These are phyloP conservation scores for Pseudozyma flocculosa DNA, from an alignment of 1,284 basidiomycete genomes.

Conservation along the genomic window DNA sequence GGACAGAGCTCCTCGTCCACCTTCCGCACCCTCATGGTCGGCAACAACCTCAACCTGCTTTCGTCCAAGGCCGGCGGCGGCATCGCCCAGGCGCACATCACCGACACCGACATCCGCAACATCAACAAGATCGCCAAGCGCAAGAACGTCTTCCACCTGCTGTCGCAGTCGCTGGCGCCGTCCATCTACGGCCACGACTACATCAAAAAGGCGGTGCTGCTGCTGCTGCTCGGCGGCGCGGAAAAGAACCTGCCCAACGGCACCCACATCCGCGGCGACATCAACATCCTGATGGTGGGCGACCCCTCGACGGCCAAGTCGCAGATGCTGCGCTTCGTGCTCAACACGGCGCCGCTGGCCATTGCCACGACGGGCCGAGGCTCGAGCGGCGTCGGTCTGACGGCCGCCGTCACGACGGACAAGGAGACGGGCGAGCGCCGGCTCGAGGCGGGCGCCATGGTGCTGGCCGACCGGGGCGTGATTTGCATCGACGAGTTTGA, in stretches of 20 bases:
- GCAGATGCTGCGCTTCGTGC: constrained; percentile 92
- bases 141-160: constrained; percentile 78
- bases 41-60: constrained; percentile 94
- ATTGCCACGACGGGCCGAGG: constrained; percentile 98
- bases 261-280: constrained; percentile 98
- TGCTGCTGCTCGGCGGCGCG: constrained; percentile 89
- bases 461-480: constrained; percentile 96
- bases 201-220: constrained; percentile 89
- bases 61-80: constrained; percentile 95
- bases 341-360: constrained; percentile 92
- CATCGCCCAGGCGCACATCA: constrained; percentile 87
- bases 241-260: constrained; percentile 98
- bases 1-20: constrained; percentile 66
- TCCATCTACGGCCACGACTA: constrained; percentile 96
- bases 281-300: constrained; percentile 99
- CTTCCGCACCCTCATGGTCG: constrained; percentile 92
- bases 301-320: constrained; percentile 98
- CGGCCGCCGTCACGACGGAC: constrained; percentile 98
- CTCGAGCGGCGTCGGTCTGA: constrained; percentile 95
- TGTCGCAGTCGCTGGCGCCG: constrained; percentile 92
- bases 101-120: constrained; percentile 90
- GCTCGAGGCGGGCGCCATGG: constrained; percentile 98
- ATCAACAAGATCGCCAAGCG: constrained; percentile 90
- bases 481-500: constrained; percentile 99
- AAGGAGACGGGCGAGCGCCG: constrained; percentile 91